Base-by-base conservation (phyloP, 805 yeast genomes). In the Candida awuae region DNA sequence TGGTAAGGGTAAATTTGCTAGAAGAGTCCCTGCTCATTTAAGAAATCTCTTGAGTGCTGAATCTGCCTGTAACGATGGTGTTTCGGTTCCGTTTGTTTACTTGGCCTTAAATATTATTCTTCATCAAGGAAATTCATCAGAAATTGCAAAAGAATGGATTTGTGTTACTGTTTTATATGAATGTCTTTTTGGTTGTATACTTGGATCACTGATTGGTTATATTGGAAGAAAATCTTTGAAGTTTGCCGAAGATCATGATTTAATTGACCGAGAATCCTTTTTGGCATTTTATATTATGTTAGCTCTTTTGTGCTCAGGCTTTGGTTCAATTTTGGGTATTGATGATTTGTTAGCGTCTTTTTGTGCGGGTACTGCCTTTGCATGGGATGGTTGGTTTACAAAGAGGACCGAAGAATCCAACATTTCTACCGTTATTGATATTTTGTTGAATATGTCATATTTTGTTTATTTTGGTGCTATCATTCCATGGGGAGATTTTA, bases 31-130 rank as follows among this genome's bases (percentile, higher is more conserved):
- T 3, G 77, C 77, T 10, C 76, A 73, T 46, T 65, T 80, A 41
- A 62, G 84, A 47, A 70, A 77, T 46, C 61, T 80, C 38, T 61
- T 80, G 34, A 66, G 78, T 23, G 84, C 85, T 1, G 88, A 80
- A 51, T 75, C 84, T 1, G 87, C 83, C 3, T 79, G 85, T 48
- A 81, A 80, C 52, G 88, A 80, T 53, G 87, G 87, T 31, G 68
- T 75, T 67, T 78, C 80, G 1, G 74, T 75, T 42, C 88, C 88
- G 5, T 81, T 80, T 52, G 75, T 80, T 35, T 78, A 65, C 51
- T 61, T 80, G 21, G 73, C 84, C 2, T 62, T 78, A 36, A 66
- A 68, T 48, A 57, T 80, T 23, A 66, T 77, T 37, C 51, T 71
- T 12, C 71, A 77, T 52, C 58, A 60, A 4, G 75, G 78, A 1